phyloP scores from a whole-genome alignment of 257 asterid genomes.

The Gentiana macrophylla region DNA sequence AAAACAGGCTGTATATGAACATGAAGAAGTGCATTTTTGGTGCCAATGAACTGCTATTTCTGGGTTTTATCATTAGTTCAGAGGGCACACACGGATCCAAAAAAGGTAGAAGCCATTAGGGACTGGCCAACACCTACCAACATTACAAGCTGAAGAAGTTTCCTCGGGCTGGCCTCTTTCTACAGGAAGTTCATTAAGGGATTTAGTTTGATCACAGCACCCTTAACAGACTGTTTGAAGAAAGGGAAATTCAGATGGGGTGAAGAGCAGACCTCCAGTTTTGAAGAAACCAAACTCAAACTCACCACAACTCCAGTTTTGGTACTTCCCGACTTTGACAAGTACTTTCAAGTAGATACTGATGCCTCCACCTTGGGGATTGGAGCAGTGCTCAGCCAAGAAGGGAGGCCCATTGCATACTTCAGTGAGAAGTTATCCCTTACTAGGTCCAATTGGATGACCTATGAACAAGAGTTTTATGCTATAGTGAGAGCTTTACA shows the following conservation, averaged over 20 bases:
- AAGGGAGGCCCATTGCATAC: neutral
- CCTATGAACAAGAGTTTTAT: conserved; percentile 4
- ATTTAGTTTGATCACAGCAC: neutral
- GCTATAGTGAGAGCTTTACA: neutral
- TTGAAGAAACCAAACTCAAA: neutral
- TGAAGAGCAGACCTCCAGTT: neutral
- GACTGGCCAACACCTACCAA: neutral
- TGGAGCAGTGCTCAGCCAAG: conserved; percentile 6
- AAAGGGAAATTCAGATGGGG: neutral
- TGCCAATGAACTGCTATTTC: too few species aligned
- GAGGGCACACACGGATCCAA: too few species aligned
- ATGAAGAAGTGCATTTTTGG: too few species aligned
- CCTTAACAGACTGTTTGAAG: neutral
- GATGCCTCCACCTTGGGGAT: conserved; percentile 4
- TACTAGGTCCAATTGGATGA: neutral
- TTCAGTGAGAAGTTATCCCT: conserved; percentile 5
- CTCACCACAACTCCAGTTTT: neutral
- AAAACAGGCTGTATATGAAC: too few species aligned
- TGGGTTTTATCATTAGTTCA: too few species aligned
- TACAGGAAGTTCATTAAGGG: neutral
- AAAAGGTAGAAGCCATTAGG: too few species aligned
- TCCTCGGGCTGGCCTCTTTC: neutral
- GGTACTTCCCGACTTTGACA: neutral
- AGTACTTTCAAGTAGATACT: conserved; percentile 8
- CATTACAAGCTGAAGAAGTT: neutral